Conservation (phyloP, 2,329 filamentous ascomycete genomes). For the Calonectria fujianensis region DNA sequence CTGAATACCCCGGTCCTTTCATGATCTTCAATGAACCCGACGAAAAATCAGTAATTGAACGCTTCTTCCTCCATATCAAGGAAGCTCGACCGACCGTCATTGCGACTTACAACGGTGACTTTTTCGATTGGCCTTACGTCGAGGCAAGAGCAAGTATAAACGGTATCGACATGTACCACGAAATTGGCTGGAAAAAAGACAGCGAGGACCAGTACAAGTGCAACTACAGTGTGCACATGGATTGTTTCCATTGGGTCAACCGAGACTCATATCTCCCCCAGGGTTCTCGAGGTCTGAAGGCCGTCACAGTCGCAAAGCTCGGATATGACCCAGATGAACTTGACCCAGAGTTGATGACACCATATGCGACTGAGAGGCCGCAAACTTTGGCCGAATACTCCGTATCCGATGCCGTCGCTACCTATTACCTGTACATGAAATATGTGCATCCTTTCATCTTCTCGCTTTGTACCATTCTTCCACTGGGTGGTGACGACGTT, state of each 20-base stretch:
- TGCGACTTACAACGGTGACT: constrained; percentile 99
- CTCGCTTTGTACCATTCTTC: constrained; percentile 97
- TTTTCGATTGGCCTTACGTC: constrained; percentile 99
- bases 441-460: constrained; percentile 99
- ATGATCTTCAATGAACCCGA: constrained; percentile 99
- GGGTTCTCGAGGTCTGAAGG: constrained; percentile 96
- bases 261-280: constrained; percentile 98
- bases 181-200: constrained; percentile 97
- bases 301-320: constrained; percentile 97
- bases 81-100: constrained; percentile 96
- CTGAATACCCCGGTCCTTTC: constrained; percentile 95
- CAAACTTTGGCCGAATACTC: constrained; percentile 98
- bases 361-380: constrained; percentile 90
- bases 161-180: constrained; percentile 99
- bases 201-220: constrained; percentile 97
- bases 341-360: constrained; percentile 97
- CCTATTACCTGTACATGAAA: constrained; percentile 99
- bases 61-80: constrained; percentile 97
- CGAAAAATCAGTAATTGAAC: constrained; percentile 89
- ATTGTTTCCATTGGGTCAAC: constrained; percentile 99
- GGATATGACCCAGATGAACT: constrained; percentile 99
- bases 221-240: constrained; percentile 97
- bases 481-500: constrained; percentile 93
- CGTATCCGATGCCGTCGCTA: constrained; percentile 98
- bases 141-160: constrained; percentile 94